Percentiles rank a stretch among this genome's conserved stretches.
Evolutionary conservation across 768 basidiomycete species (phyloP).

Genomic region (Suillus cothurnatus): DNA sequence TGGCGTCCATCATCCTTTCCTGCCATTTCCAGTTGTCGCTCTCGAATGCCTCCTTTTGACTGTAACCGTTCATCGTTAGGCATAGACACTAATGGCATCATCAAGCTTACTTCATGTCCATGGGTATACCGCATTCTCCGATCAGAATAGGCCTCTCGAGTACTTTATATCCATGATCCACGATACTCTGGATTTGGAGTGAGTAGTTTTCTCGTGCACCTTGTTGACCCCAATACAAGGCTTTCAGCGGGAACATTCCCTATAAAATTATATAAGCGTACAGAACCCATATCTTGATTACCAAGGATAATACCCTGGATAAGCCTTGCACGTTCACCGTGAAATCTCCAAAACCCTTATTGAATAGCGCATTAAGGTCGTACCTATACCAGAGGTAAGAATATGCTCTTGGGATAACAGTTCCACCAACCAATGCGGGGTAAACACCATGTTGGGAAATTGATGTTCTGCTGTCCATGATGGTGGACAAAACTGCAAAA

Average conservation of each 20-base stretch:
- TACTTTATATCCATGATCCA: conserved; percentile 63
- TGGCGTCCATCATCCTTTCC: conserved; percentile 90
- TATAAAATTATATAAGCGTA: conserved; percentile 33
- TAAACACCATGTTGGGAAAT: conserved; percentile 64
- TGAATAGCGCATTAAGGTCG: conserved; percentile 86
- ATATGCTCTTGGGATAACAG: background rate
- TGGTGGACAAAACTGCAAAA: conserved; percentile 69
- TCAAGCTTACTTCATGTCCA: conserved; percentile 88
- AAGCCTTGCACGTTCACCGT: conserved; percentile 93
- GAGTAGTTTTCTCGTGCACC: conserved; percentile 83
- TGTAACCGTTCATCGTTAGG: conserved; percentile 28
- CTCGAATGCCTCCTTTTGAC: conserved; percentile 69
- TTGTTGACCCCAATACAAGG: conserved; percentile 86
- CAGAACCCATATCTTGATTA: background rate
- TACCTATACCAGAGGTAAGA: conserved; percentile 57
- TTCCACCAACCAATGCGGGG: conserved; percentile 68
- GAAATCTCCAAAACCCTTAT: conserved; percentile 82
- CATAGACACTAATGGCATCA: background rate
- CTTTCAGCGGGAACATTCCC: conserved; percentile 83
- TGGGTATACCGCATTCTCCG: conserved; percentile 93
- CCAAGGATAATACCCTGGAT: conserved; percentile 60
- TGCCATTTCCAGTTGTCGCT: conserved; percentile 83
- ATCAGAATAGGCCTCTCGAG: conserved; percentile 84
- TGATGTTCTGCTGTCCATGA: conserved; percentile 72
- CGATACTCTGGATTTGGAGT: conserved; percentile 79